Evolutionary conservation across 352 stramenopile genomes (phyloP).

Genomic region (Phytophthora ohioensis): DNA sequence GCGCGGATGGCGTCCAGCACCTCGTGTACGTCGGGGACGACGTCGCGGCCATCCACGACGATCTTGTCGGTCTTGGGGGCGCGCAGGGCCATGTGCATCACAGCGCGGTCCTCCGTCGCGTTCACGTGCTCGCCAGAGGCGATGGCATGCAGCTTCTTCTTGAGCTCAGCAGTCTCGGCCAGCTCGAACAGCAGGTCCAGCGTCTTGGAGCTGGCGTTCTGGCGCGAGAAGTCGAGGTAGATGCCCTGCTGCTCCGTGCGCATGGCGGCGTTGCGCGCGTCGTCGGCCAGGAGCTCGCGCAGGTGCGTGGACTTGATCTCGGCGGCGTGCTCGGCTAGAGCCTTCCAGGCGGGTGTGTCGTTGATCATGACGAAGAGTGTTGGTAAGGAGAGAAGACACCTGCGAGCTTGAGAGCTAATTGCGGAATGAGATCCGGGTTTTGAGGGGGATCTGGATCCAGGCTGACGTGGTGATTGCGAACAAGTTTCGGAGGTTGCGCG

Average conservation of each 20-base stretch:
- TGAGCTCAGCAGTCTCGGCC: constrained; percentile 88
- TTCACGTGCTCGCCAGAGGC: constrained; percentile 95
- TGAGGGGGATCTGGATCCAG: neutral
- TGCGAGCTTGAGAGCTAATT: constrained; percentile 40
- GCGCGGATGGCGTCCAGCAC: constrained; percentile 95
- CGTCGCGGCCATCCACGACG: constrained; percentile 95
- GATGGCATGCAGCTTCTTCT: constrained; percentile 92
- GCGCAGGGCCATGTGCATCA: constrained; percentile 97
- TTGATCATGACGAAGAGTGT: constrained; percentile 65
- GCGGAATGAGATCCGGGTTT: constrained; percentile 12
- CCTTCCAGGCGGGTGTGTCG: constrained; percentile 78
- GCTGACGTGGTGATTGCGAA: constrained; percentile 16
- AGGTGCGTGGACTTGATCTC: constrained; percentile 91
- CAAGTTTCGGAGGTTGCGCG: constrained; percentile 12
- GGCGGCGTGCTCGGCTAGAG: constrained; percentile 73
- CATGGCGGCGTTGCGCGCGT: constrained; percentile 89
- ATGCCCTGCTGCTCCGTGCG: constrained; percentile 94
- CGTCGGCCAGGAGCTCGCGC: constrained; percentile 90
- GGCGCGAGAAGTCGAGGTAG: constrained; percentile 95
- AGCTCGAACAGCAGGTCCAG: constrained; percentile 94
- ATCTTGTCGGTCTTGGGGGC: constrained; percentile 85
- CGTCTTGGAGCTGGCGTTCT: constrained; percentile 91
- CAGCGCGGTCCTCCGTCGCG: constrained; percentile 95
- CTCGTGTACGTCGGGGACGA: constrained; percentile 95
- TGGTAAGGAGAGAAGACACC: neutral